phyloP scores from a whole-genome alignment of 805 yeast species.

The Pichia rugopelliculosa region DNA sequence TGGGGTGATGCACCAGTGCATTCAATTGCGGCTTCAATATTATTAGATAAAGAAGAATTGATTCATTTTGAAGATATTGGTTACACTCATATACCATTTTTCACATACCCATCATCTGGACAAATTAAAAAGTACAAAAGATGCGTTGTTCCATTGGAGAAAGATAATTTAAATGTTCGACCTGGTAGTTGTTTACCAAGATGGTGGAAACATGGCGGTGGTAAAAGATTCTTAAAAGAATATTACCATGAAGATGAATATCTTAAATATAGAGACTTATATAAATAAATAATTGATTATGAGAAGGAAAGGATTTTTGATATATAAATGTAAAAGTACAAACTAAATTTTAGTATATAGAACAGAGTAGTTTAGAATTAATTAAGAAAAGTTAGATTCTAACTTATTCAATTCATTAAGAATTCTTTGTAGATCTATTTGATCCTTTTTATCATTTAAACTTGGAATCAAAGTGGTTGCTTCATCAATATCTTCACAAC shows the following conservation, averaged over 20 bases:
- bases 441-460: constrained; percentile 69
- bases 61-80: constrained; percentile 81
- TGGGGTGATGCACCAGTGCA: constrained; percentile 98
- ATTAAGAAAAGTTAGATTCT: constrained; percentile 33
- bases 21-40: constrained; percentile 55
- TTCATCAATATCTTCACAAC: constrained; percentile 95
- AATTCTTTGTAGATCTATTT: constrained; percentile 79
- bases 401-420: constrained; percentile 77
- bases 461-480: constrained; percentile 93
- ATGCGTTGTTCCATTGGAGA: constrained; percentile 42
- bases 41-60: constrained; percentile 52
- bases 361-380: background rate
- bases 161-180: constrained; percentile 33
- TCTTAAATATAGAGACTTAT: constrained; percentile 2
- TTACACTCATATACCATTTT: constrained; percentile 66
- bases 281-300: background rate
- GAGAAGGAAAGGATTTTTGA: background rate
- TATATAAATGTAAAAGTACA: background rate
- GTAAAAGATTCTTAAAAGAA: constrained; percentile 49
- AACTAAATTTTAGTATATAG: background rate
- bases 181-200: constrained; percentile 57
- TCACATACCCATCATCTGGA: constrained; percentile 49
- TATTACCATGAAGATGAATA: constrained; percentile 26
- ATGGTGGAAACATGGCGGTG: constrained; percentile 72
- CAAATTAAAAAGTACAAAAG: constrained; percentile 45